Evolutionary conservation across 2,329 filamentous ascomycete species (phyloP), one percentile per base, ranked within the genome.

Genomic region (Metarhizium anisopliae): DNA sequence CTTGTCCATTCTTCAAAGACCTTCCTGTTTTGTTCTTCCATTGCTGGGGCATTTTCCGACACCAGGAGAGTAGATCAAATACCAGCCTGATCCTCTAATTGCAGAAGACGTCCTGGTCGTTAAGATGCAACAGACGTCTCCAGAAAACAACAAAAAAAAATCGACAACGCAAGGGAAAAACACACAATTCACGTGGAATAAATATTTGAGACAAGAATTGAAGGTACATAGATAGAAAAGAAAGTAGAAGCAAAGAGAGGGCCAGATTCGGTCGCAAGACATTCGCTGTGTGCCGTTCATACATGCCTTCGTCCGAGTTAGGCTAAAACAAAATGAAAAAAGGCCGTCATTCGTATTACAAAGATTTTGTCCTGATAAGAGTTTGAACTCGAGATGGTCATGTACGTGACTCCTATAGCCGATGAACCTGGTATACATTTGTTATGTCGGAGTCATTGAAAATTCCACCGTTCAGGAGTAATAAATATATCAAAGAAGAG

Each of bases 51-150:
- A 54, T 45, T 57, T 56, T 52, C 55, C 55, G 52, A 60, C 55
- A 55, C 56, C 40, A n/a, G 54, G 36, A 59, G 54, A 51, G 57
- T 59, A 53, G 63, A 69, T 67, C 68, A 65, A 66, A 68, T 64
- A 58, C 69, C 67, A 66, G 67, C 68, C 67, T 47, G 47, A 53
- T 53, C 18, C 30, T 40, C 49, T 47, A 14, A 6, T 20, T 51
- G 8, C 40, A 18, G 20, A 30, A 42, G 51, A 7, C 47, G 51
- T 49, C 47, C 30, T 51, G 6, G 18, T 40, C 47, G 13, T 50
- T 47, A 38, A 29, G 32, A 36, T 35, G 11, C 16, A 47, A 29
- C n/a, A 29, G 45, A 47, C 38, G 20, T 51, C 30, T 47, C 38
- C n/a, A 20, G 18, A 38, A 57, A 55, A 51, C 47, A 53, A 25